Evolutionary conservation across 495 filamentous ascomycete species (phyloP).

Genomic region (Penicillium odoratum): DNA sequence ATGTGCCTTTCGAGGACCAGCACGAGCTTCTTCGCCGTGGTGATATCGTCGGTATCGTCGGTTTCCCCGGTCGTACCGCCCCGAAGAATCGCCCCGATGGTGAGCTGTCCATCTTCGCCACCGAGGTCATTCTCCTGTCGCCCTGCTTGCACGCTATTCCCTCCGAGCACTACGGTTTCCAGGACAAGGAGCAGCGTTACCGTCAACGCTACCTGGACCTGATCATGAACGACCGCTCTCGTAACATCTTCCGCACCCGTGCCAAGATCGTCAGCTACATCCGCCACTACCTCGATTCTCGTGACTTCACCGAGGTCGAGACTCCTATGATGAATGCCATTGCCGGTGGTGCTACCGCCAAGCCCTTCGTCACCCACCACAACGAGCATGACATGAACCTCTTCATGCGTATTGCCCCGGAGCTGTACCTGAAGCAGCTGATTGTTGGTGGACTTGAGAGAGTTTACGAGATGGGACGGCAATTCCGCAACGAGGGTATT

Average conservation of each 20-base stretch:
- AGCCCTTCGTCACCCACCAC: slow-evolving; percentile 92
- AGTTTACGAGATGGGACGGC: slow-evolving; percentile 89
- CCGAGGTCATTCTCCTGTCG: slow-evolving; percentile 77
- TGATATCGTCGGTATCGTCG: slow-evolving; percentile 87
- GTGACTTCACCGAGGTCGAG: slow-evolving; percentile 91
- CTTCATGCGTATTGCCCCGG: slow-evolving; percentile 92
- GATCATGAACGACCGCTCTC: slow-evolving; percentile 87
- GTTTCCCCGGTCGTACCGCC: slow-evolving; percentile 84
- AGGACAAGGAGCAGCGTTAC: slow-evolving; percentile 89
- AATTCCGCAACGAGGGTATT: slow-evolving; percentile 94
- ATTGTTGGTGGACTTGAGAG: slow-evolving; percentile 90
- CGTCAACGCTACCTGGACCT: slow-evolving; percentile 92
- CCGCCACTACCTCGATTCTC: slow-evolving; percentile 79
- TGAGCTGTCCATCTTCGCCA: slow-evolving; percentile 92
- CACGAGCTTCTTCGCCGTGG: slow-evolving; percentile 88
- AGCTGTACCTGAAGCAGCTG: slow-evolving; percentile 94
- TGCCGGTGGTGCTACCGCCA: slow-evolving; percentile 92
- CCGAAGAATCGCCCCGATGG: slow-evolving; percentile 86
- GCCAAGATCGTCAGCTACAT: slow-evolving; percentile 84
- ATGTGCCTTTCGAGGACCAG: slow-evolving; percentile 74
- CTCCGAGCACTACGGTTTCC: slow-evolving; percentile 87
- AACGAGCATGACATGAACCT: slow-evolving; percentile 92
- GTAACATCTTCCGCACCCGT: slow-evolving; percentile 77
- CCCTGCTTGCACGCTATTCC: slow-evolving; percentile 95
- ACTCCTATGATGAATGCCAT: slow-evolving; percentile 98